Base-by-base conservation (phyloP, 768 basidiomycete species). In the Polyporus arcularius region DNA sequence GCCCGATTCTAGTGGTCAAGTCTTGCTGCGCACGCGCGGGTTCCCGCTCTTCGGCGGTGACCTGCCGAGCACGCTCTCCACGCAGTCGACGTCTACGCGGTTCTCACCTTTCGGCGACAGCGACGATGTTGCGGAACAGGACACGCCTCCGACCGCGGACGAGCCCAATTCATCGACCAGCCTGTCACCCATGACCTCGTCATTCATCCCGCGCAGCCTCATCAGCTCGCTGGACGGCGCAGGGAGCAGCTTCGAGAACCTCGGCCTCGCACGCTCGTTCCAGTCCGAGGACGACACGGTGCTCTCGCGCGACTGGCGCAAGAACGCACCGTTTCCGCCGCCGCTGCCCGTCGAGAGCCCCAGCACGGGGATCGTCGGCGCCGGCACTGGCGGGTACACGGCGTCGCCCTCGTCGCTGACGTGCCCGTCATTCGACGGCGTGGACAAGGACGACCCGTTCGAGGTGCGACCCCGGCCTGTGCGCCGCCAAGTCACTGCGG, bases 101-200 rank as follows among this genome's bases (percentile, higher is more conserved):
- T 87, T 88, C 70, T 80, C 82, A 38, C 84, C 86, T 7, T 88
- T 89, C 63, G 71, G 70, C 49, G 85, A 85, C 59, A 57, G 70
- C 43, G 78, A 80, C 42, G 62, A 63, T 54, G 61, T 53, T n/a
- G 48, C 57, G 21, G 56, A 53, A 26, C 21, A 26, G 57, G 63
- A 62, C 26, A 6, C 15, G 21, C 70, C 63, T 30, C 65, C 71
- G 1, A 41, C 42, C 26, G 4, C 61, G 53, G 64, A 47, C 21
- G 15, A 4, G 21, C 32, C 51, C 14, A 70, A 70, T n/a, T 65
- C 68, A 30, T 68, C 72, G 55, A 65, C 72, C 28, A 65, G 71
- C 43, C 57, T 74, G 53, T 79, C 79, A 46, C 78, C 80, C 12
- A 74, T 72, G 31, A 80, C 82, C 28, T 74, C 81, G 51, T 79